Conservation (phyloP, 2,329 filamentous ascomycete genomes). For the Xylogone sp. region DNA sequence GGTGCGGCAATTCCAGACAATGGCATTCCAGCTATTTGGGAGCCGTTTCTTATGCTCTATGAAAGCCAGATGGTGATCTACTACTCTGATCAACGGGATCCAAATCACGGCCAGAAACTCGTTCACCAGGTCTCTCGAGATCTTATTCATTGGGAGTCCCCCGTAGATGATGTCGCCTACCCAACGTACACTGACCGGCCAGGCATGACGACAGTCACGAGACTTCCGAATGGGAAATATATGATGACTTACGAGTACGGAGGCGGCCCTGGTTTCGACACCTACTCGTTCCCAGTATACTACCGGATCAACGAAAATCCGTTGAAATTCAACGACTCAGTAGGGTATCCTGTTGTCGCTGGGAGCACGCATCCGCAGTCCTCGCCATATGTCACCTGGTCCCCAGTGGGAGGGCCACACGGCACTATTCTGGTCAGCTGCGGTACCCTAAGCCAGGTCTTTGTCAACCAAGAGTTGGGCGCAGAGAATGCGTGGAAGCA, state of each 20-base stretch:
- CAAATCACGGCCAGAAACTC: constrained; percentile 64
- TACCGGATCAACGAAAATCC: constrained; percentile 27
- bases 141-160: constrained; percentile 53
- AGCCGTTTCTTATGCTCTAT: constrained; percentile 61
- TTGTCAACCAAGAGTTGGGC: constrained; percentile 24
- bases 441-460: constrained; percentile 19
- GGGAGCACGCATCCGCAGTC: constrained; percentile 20
- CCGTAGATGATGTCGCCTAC: constrained; percentile 61
- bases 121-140: constrained; percentile 51
- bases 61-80: constrained; percentile 59
- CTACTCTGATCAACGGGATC: constrained; percentile 69
- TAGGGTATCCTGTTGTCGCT: constrained; percentile 18
- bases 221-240: constrained; percentile 51
- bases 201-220: constrained; percentile 62
- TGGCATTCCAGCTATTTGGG: constrained; percentile 63
- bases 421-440: constrained; percentile 27
- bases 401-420: constrained; percentile 21
- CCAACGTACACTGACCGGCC: constrained; percentile 60
- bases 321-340: constrained; percentile 21
- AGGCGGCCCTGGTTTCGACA: constrained; percentile 1
- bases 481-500: constrained; percentile 23
- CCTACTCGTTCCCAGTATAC: constrained; percentile 26
- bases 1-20: constrained; percentile 55
- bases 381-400: constrained; percentile 27
- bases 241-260: constrained; percentile 61